phyloP scores from a whole-genome alignment of 2,329 filamentous ascomycete species.

The Clarireedia monteithiana region DNA sequence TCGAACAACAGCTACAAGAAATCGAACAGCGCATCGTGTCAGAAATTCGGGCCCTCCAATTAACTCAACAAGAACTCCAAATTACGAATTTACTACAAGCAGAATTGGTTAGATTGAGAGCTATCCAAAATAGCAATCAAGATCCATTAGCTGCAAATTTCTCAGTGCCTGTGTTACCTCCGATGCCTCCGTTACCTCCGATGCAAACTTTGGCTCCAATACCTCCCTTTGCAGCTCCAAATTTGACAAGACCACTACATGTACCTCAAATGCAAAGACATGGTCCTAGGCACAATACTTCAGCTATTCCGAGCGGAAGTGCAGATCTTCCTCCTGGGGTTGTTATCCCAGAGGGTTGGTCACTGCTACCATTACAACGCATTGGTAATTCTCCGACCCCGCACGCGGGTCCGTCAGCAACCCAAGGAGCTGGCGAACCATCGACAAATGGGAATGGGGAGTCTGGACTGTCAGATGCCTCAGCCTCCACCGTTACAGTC shows the following conservation, averaged over 20 bases:
- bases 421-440: conserved; percentile 16
- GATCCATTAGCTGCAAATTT: conserved; percentile 20
- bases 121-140: conserved; percentile 20
- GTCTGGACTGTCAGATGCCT: neutral
- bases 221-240: conserved; percentile 4
- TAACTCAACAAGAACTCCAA: conserved; percentile 59
- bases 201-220: neutral
- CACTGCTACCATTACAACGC: conserved; percentile 53
- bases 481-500: conserved; percentile 17
- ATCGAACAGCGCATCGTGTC: conserved; percentile 62
- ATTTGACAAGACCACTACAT: neutral
- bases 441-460: conserved; percentile 12
- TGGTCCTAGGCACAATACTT: conserved; percentile 36
- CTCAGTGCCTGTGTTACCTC: conserved; percentile 22
- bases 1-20: conserved; percentile 54
- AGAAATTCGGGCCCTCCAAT: conserved; percentile 55
- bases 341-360: conserved; percentile 58
- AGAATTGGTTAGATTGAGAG: conserved; percentile 59
- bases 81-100: conserved; percentile 58
- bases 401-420: conserved; percentile 2
- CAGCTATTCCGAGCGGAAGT: conserved; percentile 51
- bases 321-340: conserved; percentile 55
- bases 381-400: conserved; percentile 17
- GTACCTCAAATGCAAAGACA: conserved; percentile 35
- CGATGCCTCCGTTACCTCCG: conserved; percentile 11